Evolutionary conservation across 2,329 filamentous ascomycete genomes (phyloP).

Genomic region (Celoporthe dispersa): DNA sequence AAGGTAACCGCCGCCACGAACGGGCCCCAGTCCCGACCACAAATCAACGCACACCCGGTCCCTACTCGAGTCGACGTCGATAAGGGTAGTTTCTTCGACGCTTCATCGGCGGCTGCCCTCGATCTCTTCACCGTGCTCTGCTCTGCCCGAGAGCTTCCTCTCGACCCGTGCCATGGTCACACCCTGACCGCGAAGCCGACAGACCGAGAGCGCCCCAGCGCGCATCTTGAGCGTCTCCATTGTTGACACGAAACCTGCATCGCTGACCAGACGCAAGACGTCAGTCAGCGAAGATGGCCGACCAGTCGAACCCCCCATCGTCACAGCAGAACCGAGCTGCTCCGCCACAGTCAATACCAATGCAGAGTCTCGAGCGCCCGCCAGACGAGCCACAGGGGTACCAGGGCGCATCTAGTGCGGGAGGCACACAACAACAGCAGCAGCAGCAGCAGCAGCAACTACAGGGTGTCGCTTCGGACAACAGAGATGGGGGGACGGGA

Average conservation of each 20-base stretch:
- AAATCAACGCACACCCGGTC: neutral
- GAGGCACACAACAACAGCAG: conserved; percentile 5
- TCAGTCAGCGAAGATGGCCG: conserved; percentile 23
- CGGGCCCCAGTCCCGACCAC: neutral
- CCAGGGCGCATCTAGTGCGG: conserved; percentile 13
- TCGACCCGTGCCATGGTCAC: conserved; percentile 21
- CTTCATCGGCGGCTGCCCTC: neutral
- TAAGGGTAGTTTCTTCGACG: neutral
- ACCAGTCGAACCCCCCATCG: conserved; percentile 22
- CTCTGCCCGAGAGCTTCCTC: neutral
- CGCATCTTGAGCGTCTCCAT: conserved; percentile 19
- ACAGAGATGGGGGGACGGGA: conserved; percentile 18
- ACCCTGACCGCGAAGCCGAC: conserved; percentile 9
- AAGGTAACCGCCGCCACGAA: neutral
- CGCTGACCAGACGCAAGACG: conserved; percentile 1
- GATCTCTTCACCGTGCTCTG: neutral
- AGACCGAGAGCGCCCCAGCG: conserved; percentile 12
- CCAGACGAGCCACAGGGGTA: conserved; percentile 18
- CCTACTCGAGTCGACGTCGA: neutral
- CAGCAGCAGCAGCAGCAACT: neutral
- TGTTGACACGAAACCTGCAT: neutral
- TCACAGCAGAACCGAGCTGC: conserved; percentile 18
- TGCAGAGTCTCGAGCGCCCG: conserved; percentile 30
- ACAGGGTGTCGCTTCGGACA: conserved; percentile 7
- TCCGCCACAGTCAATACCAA: conserved; percentile 20